Percentiles rank a stretch among this genome's conserved stretches.
These are phyloP conservation scores for Iris macrosiphon DNA, from an alignment of 106 monocot genomes.

Conservation along the genomic window DNA sequence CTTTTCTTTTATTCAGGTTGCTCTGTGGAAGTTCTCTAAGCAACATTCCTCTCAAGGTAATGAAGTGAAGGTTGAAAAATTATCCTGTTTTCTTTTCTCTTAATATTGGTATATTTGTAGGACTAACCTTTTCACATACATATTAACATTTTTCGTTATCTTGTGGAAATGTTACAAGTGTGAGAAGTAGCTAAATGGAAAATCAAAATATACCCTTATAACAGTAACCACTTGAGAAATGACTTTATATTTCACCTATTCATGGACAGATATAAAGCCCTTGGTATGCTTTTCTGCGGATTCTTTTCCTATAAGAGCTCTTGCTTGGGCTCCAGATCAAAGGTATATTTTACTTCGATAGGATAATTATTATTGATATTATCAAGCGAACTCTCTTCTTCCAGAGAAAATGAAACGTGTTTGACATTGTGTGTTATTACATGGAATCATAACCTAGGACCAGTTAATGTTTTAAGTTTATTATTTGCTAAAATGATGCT, in stretches of 20 bases:
- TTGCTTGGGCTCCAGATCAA: conserved; percentile 79
- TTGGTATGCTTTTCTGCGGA: conserved; percentile 81
- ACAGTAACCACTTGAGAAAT: neutral
- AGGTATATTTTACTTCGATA: conserved; percentile 31
- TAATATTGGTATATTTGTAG: neutral
- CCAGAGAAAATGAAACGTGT: no score
- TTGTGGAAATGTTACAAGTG: no score
- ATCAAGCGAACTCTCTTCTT: neutral
- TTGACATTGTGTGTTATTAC: no score
- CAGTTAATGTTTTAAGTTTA: no score
- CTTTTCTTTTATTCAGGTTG: conserved; percentile 52
- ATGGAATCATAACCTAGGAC: no score
- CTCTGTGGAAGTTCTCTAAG: conserved; percentile 77
- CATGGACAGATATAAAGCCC: conserved; percentile 61
- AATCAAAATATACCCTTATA: neutral
- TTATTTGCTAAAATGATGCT: no score
- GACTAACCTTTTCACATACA: neutral
- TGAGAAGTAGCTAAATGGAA: no score
- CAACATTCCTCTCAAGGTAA: conserved; percentile 54
- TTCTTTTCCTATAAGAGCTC: conserved; percentile 71
- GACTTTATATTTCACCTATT: conserved; percentile 1
- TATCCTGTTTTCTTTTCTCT: no score
- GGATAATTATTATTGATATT: neutral
- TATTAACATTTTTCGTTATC: neutral
- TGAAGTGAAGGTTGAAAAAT: neutral